Base-by-base conservation (phyloP, 2,329 filamentous ascomycete species). In the Fusarium sarcochroum region DNA sequence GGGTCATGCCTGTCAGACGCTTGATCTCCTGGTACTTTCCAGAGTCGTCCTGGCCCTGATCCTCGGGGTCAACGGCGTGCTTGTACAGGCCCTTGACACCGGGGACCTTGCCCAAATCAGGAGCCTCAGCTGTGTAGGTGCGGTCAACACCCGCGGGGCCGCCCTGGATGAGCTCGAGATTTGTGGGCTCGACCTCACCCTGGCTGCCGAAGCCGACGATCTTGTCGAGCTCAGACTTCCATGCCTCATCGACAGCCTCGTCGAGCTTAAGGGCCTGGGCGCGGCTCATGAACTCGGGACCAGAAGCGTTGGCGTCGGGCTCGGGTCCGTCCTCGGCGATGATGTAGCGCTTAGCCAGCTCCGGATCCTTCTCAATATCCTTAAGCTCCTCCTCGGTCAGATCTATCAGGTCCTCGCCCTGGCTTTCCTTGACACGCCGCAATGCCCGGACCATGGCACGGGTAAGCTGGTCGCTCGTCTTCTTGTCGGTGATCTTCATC, bases 41-140 rank as follows among this genome's bases (percentile, higher is more conserved):
- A 21, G 80, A 77, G 70, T 85, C 82, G 76, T 88, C 86, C 65
- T 83, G 76, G 25, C 82, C 84, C 44, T 81, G 73, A 69, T 88
- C 86, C 61, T 80, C 84, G 8, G 83, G 82, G 73, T 87, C 85
- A 45, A 80, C 77, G 38, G 80, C 76, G 60, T 77, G 75, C 73
- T 83, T 84, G 81, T 85, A 87, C 69, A 81, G 72, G 59, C 85
- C 85, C 68, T 80, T 77, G 47, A 89, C 84, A 48, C 86, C 86
- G 41, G 82, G 81, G 15, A 89, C 79, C 75, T 85, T 83, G 76
- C 85, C 84, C 23, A 88, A 80, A 59, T 80, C 82, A 40, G 80
- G 81, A 4, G 85, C 85, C 58, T 86, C 68, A 49, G 83, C 82
- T 46, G 83, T 81, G 75, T 85, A 69, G 30, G 70, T 62, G 34